Percentiles rank a stretch among this genome's conserved stretches.
phyloP scores from a whole-genome alignment of 306 rosid species.

The Ammopiptanthus mongolicus region DNA sequence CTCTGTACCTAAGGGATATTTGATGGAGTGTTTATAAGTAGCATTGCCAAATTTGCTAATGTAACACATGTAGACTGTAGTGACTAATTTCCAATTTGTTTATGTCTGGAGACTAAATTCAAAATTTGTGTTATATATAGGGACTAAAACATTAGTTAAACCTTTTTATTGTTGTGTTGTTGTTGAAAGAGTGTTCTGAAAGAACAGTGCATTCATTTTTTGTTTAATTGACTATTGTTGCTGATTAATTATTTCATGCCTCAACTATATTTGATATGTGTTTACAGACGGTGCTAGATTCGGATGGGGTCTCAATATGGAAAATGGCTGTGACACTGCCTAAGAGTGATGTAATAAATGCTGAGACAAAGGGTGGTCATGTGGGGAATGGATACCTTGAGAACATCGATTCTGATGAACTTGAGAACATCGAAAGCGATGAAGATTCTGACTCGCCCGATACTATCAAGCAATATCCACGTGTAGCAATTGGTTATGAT shows the following conservation, averaged over 20 bases:
- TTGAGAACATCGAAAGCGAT: slow-evolving; percentile 56
- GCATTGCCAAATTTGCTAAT: no score
- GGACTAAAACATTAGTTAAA: no score
- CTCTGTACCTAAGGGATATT: no score
- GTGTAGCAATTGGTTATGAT: slow-evolving; percentile 67
- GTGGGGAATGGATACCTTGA: slow-evolving; percentile 45
- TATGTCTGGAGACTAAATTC: no score
- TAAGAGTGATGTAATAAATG: slow-evolving; percentile 5
- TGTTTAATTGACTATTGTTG: background rate
- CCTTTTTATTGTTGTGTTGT: no score
- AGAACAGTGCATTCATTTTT: background rate
- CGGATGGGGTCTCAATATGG: slow-evolving; percentile 78
- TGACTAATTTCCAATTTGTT: no score
- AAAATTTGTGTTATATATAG: no score
- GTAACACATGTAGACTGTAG: no score
- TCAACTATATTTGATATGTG: background rate
- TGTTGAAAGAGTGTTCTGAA: background rate
- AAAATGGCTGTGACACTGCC: slow-evolving; percentile 68
- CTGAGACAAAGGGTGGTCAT: slow-evolving; percentile 1
- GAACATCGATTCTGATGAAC: slow-evolving; percentile 16
- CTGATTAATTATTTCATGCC: background rate
- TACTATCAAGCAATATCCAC: slow-evolving; percentile 30
- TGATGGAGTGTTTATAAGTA: no score
- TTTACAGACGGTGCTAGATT: slow-evolving; percentile 57
- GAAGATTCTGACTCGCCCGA: slow-evolving; percentile 44